Percentiles rank a stretch among this genome's conserved stretches.
These are phyloP conservation scores for Aureobasidium sp. DNA, from an alignment of 2,329 filamentous ascomycete species.

Conservation along the genomic window DNA sequence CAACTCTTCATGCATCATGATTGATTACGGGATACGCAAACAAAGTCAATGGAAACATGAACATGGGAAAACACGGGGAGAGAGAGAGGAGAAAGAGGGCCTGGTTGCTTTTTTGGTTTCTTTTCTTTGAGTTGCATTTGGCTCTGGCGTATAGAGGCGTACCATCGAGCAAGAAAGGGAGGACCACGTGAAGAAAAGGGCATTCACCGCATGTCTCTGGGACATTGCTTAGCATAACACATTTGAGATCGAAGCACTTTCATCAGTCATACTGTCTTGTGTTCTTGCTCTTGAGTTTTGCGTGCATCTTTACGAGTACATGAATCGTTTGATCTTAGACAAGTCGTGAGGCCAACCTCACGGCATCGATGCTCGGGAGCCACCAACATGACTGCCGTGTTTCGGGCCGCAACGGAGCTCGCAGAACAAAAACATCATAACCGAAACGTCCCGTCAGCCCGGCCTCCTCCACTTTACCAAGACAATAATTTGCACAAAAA, in stretches of 20 bases:
- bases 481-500: background rate
- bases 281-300: background rate
- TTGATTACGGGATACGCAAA: background rate
- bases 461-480: conserved; percentile 5
- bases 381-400: background rate
- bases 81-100: background rate
- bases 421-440: background rate
- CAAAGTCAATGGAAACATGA: background rate
- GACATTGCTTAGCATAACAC: background rate
- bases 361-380: background rate
- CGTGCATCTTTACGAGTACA: background rate
- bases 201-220: background rate
- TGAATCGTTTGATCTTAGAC: background rate
- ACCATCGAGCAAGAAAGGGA: background rate
- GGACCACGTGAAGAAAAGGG: background rate
- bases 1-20: conserved; percentile 38
- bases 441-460: background rate
- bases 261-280: background rate
- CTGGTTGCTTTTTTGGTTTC: background rate
- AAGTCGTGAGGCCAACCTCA: background rate
- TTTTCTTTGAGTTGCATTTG: background rate
- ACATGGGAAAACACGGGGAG: background rate
- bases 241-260: background rate
- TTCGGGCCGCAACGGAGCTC: background rate
- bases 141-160: background rate